Percentiles rank a stretch among this genome's conserved stretches.
phyloP scores from a whole-genome alignment of 2,329 filamentous ascomycete genomes.

The Alternaria rosae region DNA sequence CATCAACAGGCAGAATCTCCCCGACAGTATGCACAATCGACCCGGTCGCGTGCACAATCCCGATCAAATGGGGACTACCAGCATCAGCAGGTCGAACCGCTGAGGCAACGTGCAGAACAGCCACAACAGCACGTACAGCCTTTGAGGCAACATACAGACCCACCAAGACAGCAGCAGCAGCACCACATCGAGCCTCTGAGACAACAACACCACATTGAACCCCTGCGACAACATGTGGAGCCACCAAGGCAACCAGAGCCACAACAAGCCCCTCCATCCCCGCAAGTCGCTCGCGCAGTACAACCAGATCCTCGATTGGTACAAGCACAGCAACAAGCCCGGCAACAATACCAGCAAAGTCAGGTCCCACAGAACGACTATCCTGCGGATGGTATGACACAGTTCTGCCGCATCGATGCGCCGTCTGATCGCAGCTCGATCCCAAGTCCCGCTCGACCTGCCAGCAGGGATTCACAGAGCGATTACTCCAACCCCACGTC shows the following conservation, averaged over 20 bases:
- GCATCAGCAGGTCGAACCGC: conserved; percentile 4
- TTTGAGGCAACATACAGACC: conserved; percentile 8
- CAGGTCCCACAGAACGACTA: conserved; percentile 93
- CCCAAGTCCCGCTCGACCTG: conserved; percentile 74
- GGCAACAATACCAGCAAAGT: conserved; percentile 52
- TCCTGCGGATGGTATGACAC: conserved; percentile 94
- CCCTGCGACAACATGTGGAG: conserved; percentile 6
- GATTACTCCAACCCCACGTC: conserved; percentile 91
- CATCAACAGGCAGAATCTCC: not conserved
- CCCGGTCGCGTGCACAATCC: conserved; percentile 3
- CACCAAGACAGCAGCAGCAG: conserved; percentile 8
- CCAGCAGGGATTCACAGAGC: conserved; percentile 87
- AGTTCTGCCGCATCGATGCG: conserved; percentile 84
- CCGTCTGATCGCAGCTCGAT: conserved; percentile 74
- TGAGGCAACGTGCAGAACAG: conserved; percentile 3
- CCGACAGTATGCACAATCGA: conserved; percentile 3
- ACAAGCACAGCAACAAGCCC: conserved; percentile 48
- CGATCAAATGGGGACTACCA: conserved; percentile 1
- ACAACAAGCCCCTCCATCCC: conserved; percentile 11
- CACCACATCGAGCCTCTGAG: conserved; percentile 4
- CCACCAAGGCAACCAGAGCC: conserved; percentile 11
- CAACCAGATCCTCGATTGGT: conserved; percentile 48
- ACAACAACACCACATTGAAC: conserved; percentile 9
- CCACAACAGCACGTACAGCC: conserved; percentile 7
- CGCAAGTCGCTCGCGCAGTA: conserved; percentile 24